Conservation (phyloP, 1,284 basidiomycete genomes). For the Ganoderma sp. region DNA sequence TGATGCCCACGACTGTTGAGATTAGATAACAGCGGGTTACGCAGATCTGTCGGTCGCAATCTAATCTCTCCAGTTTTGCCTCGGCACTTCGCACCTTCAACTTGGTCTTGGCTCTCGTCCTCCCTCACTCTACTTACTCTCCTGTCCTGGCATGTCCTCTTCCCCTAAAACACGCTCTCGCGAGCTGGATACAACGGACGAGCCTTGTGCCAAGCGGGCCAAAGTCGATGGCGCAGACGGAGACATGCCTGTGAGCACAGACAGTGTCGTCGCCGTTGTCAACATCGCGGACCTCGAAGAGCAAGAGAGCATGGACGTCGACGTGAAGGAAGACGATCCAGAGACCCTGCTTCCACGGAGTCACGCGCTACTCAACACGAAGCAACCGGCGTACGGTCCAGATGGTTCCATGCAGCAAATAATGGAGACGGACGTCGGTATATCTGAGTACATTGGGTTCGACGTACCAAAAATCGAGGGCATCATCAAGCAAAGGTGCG, state of each 20-base stretch:
- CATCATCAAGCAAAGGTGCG: conserved; percentile 93
- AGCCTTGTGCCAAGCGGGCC: conserved; percentile 61
- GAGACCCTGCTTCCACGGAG: conserved; percentile 74
- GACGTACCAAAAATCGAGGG: conserved; percentile 79
- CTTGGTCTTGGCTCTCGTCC: too few relatives aligned
- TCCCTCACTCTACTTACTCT: background rate
- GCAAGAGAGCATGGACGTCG: conserved; percentile 14
- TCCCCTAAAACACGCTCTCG: conserved; percentile 44
- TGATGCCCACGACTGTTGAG: background rate
- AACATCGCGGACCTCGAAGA: conserved; percentile 27
- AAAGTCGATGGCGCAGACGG: conserved; percentile 48
- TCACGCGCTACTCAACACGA: conserved; percentile 65
- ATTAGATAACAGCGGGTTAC: conserved; percentile 18
- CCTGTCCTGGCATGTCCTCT: conserved; percentile 33
- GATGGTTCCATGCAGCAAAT: conserved; percentile 62
- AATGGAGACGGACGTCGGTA: conserved; percentile 86
- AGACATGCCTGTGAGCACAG: conserved; percentile 29
- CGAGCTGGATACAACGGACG: conserved; percentile 54
- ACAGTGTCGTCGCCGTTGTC: conserved; percentile 29
- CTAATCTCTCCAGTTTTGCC: conserved; percentile 22
- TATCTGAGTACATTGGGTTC: conserved; percentile 83
- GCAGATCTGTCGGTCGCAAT: conserved; percentile 18
- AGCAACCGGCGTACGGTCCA: conserved; percentile 53
- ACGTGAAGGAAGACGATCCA: conserved; percentile 27
- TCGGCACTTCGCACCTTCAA: too few relatives aligned